A percentile compares a stretch with the other conserved stretches of the same genome.
Conservation (phyloP, 345 rosid genomes). For the Lumnitzera racemosa region DNA sequence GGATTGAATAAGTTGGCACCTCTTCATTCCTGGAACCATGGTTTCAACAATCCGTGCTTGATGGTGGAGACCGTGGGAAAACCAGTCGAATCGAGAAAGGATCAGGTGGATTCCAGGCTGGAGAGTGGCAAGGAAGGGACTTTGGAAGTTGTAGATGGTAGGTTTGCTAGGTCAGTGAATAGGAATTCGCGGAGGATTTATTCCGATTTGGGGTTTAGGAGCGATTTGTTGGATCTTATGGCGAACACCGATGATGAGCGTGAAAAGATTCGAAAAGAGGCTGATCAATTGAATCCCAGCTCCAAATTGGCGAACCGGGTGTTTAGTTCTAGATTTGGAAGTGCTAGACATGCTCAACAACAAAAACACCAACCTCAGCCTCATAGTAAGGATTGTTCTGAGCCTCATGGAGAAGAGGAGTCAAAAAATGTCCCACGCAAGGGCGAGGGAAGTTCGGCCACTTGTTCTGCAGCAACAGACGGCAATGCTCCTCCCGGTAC, state of each 20-base stretch:
- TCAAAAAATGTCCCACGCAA: too few species aligned
- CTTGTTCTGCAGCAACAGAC: too few species aligned
- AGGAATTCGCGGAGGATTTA: constrained; percentile 49
- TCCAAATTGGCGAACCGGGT: constrained; percentile 16
- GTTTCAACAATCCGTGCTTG: constrained; percentile 89
- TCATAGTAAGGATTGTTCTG: too few species aligned
- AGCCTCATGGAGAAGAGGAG: too few species aligned
- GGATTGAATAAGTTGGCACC: constrained; percentile 67
- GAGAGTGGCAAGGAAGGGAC: constrained; percentile 19
- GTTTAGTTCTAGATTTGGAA: constrained; percentile 33
- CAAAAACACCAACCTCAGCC: too few species aligned
- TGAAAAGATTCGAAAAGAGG: constrained; percentile 15
- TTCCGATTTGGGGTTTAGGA: constrained; percentile 69
- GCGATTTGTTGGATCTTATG: constrained; percentile 73
- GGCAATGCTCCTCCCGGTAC: too few species aligned
- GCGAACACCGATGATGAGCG: constrained; percentile 35
- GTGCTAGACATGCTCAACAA: constrained; percentile 22
- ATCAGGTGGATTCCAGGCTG: constrained; percentile 12
- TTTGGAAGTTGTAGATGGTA: constrained; percentile 27
- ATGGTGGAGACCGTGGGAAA: constrained; percentile 88
- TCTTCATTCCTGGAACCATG: constrained; percentile 71
- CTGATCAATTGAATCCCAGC: constrained; percentile 11
- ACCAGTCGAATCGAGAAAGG: constrained; percentile 48
- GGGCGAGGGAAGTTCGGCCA: too few species aligned
- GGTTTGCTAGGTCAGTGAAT: constrained; percentile 14